Evolutionary conservation across 164 flowering plant species (phyloP), one percentile per base, ranked within the genome.

Genomic region (Magnolia changhungtana): DNA sequence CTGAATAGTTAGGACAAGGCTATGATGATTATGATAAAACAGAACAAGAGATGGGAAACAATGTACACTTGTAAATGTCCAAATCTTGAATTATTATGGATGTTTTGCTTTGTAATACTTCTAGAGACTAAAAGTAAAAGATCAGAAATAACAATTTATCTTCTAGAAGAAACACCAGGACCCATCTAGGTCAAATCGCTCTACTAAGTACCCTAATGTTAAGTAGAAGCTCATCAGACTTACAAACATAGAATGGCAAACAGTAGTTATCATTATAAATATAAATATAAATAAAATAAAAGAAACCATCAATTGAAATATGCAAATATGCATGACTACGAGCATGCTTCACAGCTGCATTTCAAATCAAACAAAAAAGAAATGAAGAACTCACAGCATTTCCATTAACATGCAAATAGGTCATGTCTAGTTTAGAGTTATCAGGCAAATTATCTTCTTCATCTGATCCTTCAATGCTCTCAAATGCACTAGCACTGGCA

Each of bases 401-500:
- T 71, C 96, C 97, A 88, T 89, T 90, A 29, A 88, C 75, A 79
- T 84, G 88, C 74, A 92, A 71, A 81, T 90, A 95, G 27, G 87
- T 73, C 37, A 83, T 19, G 51, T 90, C 93, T 16, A 88, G 76
- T 68, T 86, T 90, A 77, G 88, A 59, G 82, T 49, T 81, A 69
- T 88, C 92, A n/a, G 88, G 84, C 79, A 90, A 78, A 79, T 83
- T 83, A 81, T 91, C 98, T 76, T 95, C 98, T 23, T 93, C 98
- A 82, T 95, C 98, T 58, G 98, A 95, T 76, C 90, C 98, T 82
- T 92, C 98, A 20, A 91, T 77, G 79, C 96, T 93, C 81, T 91
- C 95, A 82, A 92, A 88, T n/a, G 94, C 97, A 83, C 97, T 93
- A 66, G 89, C 94, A 87, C 95, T 91, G 72, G 96, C 93, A 83